Conservation (phyloP, 140 eudicot genomes). For the Oenanthe javanica region DNA sequence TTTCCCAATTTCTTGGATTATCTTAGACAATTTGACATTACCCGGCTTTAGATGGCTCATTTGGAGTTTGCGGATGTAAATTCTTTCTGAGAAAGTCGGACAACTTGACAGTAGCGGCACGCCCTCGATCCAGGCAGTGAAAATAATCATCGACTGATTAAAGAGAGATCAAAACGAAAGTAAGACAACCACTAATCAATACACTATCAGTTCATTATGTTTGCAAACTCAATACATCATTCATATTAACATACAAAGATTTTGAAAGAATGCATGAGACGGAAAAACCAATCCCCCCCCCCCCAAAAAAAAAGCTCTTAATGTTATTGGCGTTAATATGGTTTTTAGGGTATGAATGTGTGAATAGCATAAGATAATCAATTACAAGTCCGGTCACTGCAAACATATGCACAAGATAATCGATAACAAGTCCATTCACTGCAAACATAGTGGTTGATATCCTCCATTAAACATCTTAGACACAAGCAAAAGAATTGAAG, state of each 20-base stretch:
- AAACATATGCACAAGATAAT: neutral
- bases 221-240: neutral
- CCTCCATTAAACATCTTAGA: neutral
- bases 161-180: neutral
- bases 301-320: neutral
- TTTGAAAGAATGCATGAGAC: neutral
- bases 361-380: neutral
- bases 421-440: neutral
- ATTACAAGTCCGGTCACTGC: neutral
- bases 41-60: conserved; percentile 24
- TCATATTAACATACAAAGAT: too few species aligned
- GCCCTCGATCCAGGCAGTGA: conserved; percentile 64
- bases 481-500: neutral
- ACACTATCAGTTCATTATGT: neutral
- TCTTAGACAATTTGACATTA: neutral
- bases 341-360: neutral
- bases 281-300: neutral
- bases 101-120: conserved; percentile 64
- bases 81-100: conserved; percentile 54
- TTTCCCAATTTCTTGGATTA: neutral
- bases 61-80: conserved; percentile 31
- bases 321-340: neutral
- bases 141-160: conserved; percentile 70
- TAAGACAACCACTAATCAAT: neutral
- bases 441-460: neutral